Evolutionary conservation across 2,329 filamentous ascomycete genomes (phyloP), one percentile per base, ranked within the genome.

Genomic region (Pseudogymnoascus sp.): DNA sequence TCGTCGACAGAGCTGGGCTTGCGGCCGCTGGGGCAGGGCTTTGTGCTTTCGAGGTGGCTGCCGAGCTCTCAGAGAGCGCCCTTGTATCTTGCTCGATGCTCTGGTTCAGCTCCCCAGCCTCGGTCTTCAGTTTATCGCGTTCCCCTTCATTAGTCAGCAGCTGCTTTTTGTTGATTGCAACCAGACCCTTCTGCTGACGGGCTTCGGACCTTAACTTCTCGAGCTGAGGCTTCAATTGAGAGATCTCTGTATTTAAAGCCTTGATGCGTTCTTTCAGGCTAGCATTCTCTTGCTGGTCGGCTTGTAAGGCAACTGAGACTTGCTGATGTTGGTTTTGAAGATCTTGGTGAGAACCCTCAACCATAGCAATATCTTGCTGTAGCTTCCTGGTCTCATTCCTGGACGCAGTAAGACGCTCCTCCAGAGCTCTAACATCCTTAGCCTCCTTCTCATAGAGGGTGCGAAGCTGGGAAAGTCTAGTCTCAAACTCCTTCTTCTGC

Each of bases 131-230:
- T 79, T 91, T 93, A 65, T 97, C 93, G 34, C 90, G 85, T 74
- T 97, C 93, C 59, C 84, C 85, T 75, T 99, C 95, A 64, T 89
- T 91, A 0, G 93, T 97, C 37, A 89, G 85, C 65, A 97, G 80
- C 77, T 99, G 95, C 79, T 99, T 99, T 82, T 96, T 97, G 78
- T 97, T 97, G 78, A 99, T 99, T 46, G 95, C 93, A 31, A 96
- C 93, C 68, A 97, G 82, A 16, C 95, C 95, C 78, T 96, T 97
- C 73, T 97, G 93, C 75, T 97, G 95, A 44, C 95, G 87, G 25
- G 92, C 92, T 70, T 97, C 92, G 11, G 89, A 91, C 74, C 90
- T 92, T 70, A 96, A 82, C 79, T 97, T 97, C 74, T 99, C 95
- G 61, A 99, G 86, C 68, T 93, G 88, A 34, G 93, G 92, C 75